Percentiles rank a stretch among this genome's conserved stretches.
These are phyloP conservation scores for Agapanthus africanus DNA, from an alignment of 106 monocot species.

Conservation along the genomic window DNA sequence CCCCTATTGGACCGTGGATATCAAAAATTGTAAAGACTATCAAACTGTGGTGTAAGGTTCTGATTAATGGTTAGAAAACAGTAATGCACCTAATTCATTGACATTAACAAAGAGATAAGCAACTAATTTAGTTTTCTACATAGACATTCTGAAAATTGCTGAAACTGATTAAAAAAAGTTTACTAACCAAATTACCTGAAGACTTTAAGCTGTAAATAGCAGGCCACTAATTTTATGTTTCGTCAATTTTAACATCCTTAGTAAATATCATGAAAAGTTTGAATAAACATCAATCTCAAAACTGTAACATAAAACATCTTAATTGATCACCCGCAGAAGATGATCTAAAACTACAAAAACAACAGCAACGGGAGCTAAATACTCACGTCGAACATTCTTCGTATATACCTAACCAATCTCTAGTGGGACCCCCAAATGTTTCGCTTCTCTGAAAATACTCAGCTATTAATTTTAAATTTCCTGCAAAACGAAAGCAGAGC, in stretches of 20 bases:
- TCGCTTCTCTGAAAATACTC: slow-evolving; percentile 97
- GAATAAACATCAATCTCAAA: background rate
- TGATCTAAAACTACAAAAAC: background rate
- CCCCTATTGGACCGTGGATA: too few relatives aligned
- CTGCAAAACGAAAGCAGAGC: slow-evolving; percentile 22
- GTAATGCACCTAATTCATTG: too few relatives aligned
- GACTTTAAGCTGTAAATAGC: background rate
- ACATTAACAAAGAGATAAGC: too few relatives aligned
- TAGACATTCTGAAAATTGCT: too few relatives aligned
- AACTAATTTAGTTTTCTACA: too few relatives aligned
- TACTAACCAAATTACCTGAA: too few relatives aligned
- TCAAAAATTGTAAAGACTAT: too few relatives aligned
- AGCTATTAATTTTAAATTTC: slow-evolving; percentile 72
- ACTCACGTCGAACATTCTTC: slow-evolving; percentile 93
- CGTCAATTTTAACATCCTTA: background rate
- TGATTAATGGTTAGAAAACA: too few relatives aligned
- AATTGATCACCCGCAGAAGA: background rate
- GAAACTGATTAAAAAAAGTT: too few relatives aligned
- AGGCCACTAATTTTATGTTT: background rate
- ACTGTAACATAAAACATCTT: too few relatives aligned
- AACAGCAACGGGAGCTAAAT: background rate
- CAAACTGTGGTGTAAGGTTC: too few relatives aligned
- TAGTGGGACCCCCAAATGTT: slow-evolving; percentile 80
- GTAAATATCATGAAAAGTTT: background rate
- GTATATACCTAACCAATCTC: slow-evolving; percentile 92